Evolutionary conservation across 768 basidiomycete genomes (phyloP), one percentile per base, ranked within the genome.

Genomic region (Collybiopsis confluens): DNA sequence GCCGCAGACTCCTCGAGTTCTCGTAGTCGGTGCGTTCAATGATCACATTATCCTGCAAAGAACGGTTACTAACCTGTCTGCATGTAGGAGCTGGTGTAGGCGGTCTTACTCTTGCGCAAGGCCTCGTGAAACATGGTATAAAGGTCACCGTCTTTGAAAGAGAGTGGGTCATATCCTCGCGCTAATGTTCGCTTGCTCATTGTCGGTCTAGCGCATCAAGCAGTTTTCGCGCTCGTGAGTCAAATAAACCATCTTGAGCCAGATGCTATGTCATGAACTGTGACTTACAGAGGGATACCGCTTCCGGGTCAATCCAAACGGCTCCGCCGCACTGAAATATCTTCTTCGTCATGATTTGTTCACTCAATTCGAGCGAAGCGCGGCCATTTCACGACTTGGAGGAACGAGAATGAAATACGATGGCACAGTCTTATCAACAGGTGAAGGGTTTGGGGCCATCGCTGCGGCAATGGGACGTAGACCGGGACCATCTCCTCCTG

Each of bases 71-170:
- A 10, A 47, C 20, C 11, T 16, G n/a, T 33, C 28, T 18, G 4
- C n/a, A 0, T 18, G 18, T 21, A 49, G 47, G 47, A n/a, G 47
- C 47, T 36, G 47, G 47, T 18, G 23, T 49, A 28, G 47, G 47
- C 7, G 47, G 47, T 15, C 30, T 49, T 10, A 38, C 47, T 38
- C 30, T 49, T 20, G 47, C 47, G 5, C 47, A 49, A 15, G 47
- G 47, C n/a, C 36, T 49, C 11, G 18, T 20, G 13, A 49, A 49
- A 21, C 3, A 36, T 35, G 47, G 47, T 7, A 49, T 49, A 7
- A 33, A 49, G 20, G 47, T 36, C 47, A 35, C 47, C 9, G 47
- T 49, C 7, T 49, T 49, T n/a, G 47, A 49, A 18, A 33, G 30
- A 49, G 47, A 49, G 47, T 49, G 36, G 16, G 47, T 36, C 18